Percentiles rank a stretch among this genome's conserved stretches.
phyloP scores from a whole-genome alignment of 208 protist species.

The Acanthamoeba lugdunensis region DNA sequence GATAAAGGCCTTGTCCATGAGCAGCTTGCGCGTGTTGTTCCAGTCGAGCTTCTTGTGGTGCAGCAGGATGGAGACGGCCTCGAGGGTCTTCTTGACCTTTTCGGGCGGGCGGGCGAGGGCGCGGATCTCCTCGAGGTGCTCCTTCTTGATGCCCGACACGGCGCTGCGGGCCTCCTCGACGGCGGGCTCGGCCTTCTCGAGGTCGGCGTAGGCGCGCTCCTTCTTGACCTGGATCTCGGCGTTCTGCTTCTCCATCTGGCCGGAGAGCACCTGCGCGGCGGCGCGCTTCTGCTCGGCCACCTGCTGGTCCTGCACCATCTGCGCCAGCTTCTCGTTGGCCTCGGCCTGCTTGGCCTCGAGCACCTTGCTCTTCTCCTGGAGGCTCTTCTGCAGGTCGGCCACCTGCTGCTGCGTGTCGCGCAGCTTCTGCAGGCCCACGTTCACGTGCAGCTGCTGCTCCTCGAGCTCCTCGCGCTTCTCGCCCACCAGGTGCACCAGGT shows the following conservation, averaged over 20 bases:
- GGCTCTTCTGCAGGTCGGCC: constrained; percentile 80
- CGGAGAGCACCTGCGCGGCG: constrained; percentile 88
- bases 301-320: constrained; percentile 90
- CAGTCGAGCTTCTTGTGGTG: constrained; percentile 73
- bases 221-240: constrained; percentile 89
- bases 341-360: constrained; percentile 90
- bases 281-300: constrained; percentile 90
- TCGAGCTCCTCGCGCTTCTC: constrained; percentile 94
- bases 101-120: constrained; percentile 95
- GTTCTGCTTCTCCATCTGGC: constrained; percentile 84
- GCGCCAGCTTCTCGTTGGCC: constrained; percentile 90
- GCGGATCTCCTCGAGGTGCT: constrained; percentile 96
- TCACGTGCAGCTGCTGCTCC: constrained; percentile 95
- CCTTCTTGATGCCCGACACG: constrained; percentile 93
- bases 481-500: constrained; percentile 93
- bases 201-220: constrained; percentile 91
- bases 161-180: constrained; percentile 92
- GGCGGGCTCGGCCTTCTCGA: constrained; percentile 94
- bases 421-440: constrained; percentile 95
- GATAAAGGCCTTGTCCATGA: constrained; percentile 73
- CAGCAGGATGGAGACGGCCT: constrained; percentile 84
- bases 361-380: constrained; percentile 87
- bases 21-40: constrained; percentile 65
- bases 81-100: constrained; percentile 91
- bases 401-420: constrained; percentile 86